phyloP scores from a whole-genome alignment of 352 stramenopile species.

The Globisporangium okanoganense region DNA sequence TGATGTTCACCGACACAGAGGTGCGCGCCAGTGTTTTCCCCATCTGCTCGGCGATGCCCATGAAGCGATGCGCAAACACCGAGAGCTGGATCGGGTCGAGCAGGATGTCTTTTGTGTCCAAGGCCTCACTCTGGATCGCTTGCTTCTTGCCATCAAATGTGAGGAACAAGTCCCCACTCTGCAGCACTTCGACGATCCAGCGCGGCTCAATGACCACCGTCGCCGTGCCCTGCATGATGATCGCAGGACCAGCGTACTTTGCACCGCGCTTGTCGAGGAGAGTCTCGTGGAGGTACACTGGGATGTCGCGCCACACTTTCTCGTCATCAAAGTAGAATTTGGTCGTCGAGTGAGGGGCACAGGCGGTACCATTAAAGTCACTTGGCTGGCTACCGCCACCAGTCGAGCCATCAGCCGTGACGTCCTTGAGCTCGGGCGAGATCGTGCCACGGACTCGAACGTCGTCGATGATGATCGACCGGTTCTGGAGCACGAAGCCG shows the following conservation, averaged over 20 bases:
- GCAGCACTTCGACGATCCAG: slow-evolving; percentile 92
- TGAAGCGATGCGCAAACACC: slow-evolving; percentile 97
- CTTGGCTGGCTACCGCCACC: neutral
- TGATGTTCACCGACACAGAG: slow-evolving; percentile 99
- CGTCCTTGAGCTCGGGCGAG: slow-evolving; percentile 63
- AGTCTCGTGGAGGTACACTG: slow-evolving; percentile 93
- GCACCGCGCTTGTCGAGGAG: slow-evolving; percentile 67
- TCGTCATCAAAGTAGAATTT: slow-evolving; percentile 78
- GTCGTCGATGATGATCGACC: slow-evolving; percentile 95
- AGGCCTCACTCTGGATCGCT: slow-evolving; percentile 23
- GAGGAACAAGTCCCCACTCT: slow-evolving; percentile 95
- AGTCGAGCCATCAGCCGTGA: neutral
- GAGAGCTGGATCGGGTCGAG: slow-evolving; percentile 97
- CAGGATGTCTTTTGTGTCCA: slow-evolving; percentile 31
- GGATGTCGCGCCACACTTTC: slow-evolving; percentile 78
- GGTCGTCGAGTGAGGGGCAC: slow-evolving; percentile 54
- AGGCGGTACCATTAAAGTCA: slow-evolving; percentile 19
- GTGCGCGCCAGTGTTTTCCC: slow-evolving; percentile 95
- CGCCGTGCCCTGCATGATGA: slow-evolving; percentile 98
- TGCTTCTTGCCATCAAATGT: slow-evolving; percentile 36
- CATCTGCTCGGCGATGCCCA: slow-evolving; percentile 99
- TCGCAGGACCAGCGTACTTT: slow-evolving; percentile 87
- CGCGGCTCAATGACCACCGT: slow-evolving; percentile 97
- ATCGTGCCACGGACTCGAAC: slow-evolving; percentile 95
- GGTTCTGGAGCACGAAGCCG: slow-evolving; percentile 94